Conservation (phyloP, 306 rosid genomes). For the Datisca glomerata region DNA sequence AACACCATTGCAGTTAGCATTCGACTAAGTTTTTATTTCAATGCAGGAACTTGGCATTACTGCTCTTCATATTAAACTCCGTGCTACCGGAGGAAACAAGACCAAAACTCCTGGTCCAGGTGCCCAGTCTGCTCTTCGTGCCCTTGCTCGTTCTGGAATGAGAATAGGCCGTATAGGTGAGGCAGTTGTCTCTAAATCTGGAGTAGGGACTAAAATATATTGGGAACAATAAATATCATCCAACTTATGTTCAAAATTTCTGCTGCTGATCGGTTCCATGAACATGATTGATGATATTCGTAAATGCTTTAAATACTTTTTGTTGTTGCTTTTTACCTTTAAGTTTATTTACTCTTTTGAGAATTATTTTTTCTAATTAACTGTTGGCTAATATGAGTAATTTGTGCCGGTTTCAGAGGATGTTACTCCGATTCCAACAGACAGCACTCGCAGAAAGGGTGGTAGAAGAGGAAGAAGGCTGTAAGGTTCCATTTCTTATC, state of each 20-base stretch:
- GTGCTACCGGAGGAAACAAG: constrained; percentile 90
- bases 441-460: constrained; percentile 80
- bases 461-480: constrained; percentile 84
- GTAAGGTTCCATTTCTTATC: constrained; percentile 18
- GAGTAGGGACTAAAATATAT: not conserved
- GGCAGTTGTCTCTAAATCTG: not conserved
- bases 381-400: no score
- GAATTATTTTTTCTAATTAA: no score
- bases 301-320: no score
- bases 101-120: constrained; percentile 91
- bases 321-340: no score
- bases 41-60: constrained; percentile 73
- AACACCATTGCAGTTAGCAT: no score
- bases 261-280: no score
- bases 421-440: constrained; percentile 72
- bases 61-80: constrained; percentile 74
- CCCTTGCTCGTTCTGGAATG: constrained; percentile 92
- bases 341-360: no score
- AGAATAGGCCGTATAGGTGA: constrained; percentile 90
- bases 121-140: constrained; percentile 88
- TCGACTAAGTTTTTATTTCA: not conserved
- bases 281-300: no score
- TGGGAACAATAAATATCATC: not conserved
- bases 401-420: no score
- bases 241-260: no score